Conservation (phyloP, 768 basidiomycete genomes). For the Hypholoma fasciculare region DNA sequence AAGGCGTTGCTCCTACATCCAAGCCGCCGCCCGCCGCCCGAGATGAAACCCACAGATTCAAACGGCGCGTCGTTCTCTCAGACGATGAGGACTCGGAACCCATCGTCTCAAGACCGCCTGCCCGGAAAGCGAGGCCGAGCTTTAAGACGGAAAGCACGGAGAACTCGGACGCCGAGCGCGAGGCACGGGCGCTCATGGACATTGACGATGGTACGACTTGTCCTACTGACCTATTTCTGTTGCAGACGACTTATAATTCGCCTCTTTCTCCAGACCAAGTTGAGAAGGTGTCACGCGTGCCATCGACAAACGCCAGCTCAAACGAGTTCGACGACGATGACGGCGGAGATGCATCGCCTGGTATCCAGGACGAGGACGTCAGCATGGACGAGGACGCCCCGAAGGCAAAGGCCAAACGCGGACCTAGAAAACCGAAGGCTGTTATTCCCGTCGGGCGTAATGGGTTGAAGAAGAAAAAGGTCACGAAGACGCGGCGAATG, state of each 20-base stretch:
- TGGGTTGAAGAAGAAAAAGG: conserved; percentile 71
- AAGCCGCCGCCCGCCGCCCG: conserved; percentile 12
- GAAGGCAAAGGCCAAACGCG: conserved; percentile 36
- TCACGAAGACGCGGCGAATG: conserved; percentile 55
- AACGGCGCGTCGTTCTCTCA: conserved; percentile 52
- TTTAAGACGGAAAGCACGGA: conserved; percentile 24
- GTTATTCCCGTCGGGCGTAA: conserved; percentile 74
- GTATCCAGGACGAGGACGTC: conserved; percentile 32
- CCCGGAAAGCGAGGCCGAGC: conserved; percentile 33
- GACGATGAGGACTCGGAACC: conserved; percentile 62
- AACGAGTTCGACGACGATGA: conserved; percentile 24
- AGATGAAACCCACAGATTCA: conserved; percentile 32
- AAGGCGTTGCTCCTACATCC: conserved; percentile 11
- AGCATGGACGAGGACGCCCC: conserved; percentile 37
- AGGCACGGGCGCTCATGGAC: conserved; percentile 30
- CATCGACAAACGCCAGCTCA: conserved; percentile 17
- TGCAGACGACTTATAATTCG: background rate
- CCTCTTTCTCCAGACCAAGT: conserved; percentile 14
- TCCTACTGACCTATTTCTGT: background rate
- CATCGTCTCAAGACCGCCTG: conserved; percentile 25
- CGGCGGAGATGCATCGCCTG: conserved; percentile 20
- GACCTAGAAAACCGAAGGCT: conserved; percentile 61
- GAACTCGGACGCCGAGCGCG: conserved; percentile 45
- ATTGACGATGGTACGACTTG: conserved; percentile 15
- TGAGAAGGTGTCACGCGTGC: conserved; percentile 16